Base-by-base conservation (phyloP, 495 filamentous ascomycete genomes). In the Mytilinidion resinicola region DNA sequence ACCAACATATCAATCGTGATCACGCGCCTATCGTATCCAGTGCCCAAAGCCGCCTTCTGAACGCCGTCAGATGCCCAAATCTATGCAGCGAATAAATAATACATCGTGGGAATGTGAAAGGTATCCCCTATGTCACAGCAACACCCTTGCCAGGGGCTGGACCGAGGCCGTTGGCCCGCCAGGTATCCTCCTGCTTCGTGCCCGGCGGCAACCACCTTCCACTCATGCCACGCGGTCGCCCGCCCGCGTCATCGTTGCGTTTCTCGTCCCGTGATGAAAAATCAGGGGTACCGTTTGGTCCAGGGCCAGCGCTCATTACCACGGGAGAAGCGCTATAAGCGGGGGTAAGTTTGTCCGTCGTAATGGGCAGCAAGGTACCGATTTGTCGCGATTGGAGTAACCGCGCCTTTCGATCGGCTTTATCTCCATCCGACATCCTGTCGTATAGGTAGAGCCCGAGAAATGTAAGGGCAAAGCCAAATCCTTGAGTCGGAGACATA, bases 401-500 rank as follows among this genome's bases (percentile, higher is more conserved):
- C 49, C 82, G 80, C 7, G 82, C 81, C 53, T 75, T 74, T 54
- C 85, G 84, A 64, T 97, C 91, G 36, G 88, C 89, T 67, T 89
- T 87, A 63, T 87, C 85, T 53, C 86, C 87, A 67, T 92, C 86
- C 62, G 80, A 87, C 36, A 90, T 96, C 46, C 95, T 85, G 72
- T 99, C 95, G 69, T 99, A 99, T 37, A 99, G 81, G 66, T 97
- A 99, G 9, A 99, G 79, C 0, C 93, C 93, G 42, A 96, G 60
- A 68, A 96, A 96, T 0, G 93, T 97, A 46, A 97, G 81, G 19
- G 68, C 78, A 66, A 99, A 96, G 20, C 93, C 93, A 47, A 86
- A 74, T 9, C 82, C 90, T 72, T 99, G 93, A 38, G 93, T 69
- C 8, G 76, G 74, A 9, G 90, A 96, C 4, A 92, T 96, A 14